Evolutionary conservation across 805 yeast species (phyloP).

Genomic region (Metschnikowia koreensis): DNA sequence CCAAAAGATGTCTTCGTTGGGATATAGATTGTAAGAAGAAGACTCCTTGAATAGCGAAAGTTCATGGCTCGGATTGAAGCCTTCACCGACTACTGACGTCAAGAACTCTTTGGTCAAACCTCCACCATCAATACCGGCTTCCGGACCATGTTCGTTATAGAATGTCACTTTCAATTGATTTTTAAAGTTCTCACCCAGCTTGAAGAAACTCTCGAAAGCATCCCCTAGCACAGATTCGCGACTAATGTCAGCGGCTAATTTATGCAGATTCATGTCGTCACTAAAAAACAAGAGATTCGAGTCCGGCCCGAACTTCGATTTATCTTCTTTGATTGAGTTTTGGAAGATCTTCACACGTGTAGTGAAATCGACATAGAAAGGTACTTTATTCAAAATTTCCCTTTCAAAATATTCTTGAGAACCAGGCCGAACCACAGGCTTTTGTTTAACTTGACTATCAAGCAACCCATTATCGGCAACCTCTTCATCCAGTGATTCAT

Average conservation of each 20-base stretch:
- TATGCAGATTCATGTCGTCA: slow-evolving; percentile 16
- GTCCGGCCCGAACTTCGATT: slow-evolving; percentile 23
- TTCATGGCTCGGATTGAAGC: slow-evolving; percentile 46
- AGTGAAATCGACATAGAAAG: slow-evolving; percentile 77
- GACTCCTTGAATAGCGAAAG: slow-evolving; percentile 42
- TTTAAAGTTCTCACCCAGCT: slow-evolving; percentile 56
- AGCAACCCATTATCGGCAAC: background rate
- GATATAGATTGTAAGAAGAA: slow-evolving; percentile 62
- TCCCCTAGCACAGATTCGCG: slow-evolving; percentile 74
- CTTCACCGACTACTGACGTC: slow-evolving; percentile 67
- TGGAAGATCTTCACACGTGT: slow-evolving; percentile 74
- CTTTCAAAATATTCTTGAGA: slow-evolving; percentile 26
- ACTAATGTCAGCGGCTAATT: slow-evolving; percentile 53
- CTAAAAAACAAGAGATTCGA: slow-evolving; percentile 19
- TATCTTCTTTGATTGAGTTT: slow-evolving; percentile 56
- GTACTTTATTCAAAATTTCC: slow-evolving; percentile 59
- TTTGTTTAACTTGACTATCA: background rate
- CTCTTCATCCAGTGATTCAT: slow-evolving; percentile 17
- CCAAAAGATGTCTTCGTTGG: slow-evolving; percentile 56
- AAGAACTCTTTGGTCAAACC: slow-evolving; percentile 91
- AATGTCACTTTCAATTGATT: slow-evolving; percentile 62
- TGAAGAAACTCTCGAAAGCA: slow-evolving; percentile 60
- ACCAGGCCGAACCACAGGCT: background rate
- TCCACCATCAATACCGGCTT: slow-evolving; percentile 96
- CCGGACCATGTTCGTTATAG: slow-evolving; percentile 67